Percentiles rank a stretch among this genome's conserved stretches.
Conservation (phyloP, 1,284 basidiomycete species). For the Polyporus tsugae region DNA sequence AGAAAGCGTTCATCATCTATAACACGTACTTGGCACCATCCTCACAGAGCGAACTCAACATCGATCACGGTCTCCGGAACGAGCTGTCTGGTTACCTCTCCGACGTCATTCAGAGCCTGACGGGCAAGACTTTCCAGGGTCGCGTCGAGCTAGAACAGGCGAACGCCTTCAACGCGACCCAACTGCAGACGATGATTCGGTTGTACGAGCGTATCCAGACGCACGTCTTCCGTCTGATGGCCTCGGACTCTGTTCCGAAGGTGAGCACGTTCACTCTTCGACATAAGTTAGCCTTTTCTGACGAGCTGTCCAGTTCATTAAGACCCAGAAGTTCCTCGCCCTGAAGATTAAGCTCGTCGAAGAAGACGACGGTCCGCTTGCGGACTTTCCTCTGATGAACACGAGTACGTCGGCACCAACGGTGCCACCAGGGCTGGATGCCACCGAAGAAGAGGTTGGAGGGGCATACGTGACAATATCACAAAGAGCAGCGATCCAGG, state of each 20-base stretch:
- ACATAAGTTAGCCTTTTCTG: slow-evolving; percentile 5
- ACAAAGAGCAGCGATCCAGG: slow-evolving; percentile 60
- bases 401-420: slow-evolving; percentile 52
- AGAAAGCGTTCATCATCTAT: slow-evolving; percentile 94
- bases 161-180: slow-evolving; percentile 86
- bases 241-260: slow-evolving; percentile 97
- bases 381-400: slow-evolving; percentile 40
- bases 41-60: slow-evolving; percentile 96
- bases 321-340: slow-evolving; percentile 80
- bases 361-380: slow-evolving; percentile 59
- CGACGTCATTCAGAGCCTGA: slow-evolving; percentile 80
- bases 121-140: slow-evolving; percentile 80
- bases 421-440: slow-evolving; percentile 70
- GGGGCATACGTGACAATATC: slow-evolving; percentile 88
- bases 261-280: slow-evolving; percentile 49
- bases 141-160: slow-evolving; percentile 84
- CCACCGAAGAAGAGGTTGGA: slow-evolving; percentile 69
- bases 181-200: slow-evolving; percentile 92
- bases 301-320: slow-evolving; percentile 71
- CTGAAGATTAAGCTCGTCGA: slow-evolving; percentile 78
- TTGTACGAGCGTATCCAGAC: slow-evolving; percentile 97
- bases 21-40: slow-evolving; percentile 96
- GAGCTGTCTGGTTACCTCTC: slow-evolving; percentile 94
- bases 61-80: slow-evolving; percentile 95
- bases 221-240: slow-evolving; percentile 97